Evolutionary conservation across 495 filamentous ascomycete species (phyloP).

Genomic region (Xylaria cubensis): DNA sequence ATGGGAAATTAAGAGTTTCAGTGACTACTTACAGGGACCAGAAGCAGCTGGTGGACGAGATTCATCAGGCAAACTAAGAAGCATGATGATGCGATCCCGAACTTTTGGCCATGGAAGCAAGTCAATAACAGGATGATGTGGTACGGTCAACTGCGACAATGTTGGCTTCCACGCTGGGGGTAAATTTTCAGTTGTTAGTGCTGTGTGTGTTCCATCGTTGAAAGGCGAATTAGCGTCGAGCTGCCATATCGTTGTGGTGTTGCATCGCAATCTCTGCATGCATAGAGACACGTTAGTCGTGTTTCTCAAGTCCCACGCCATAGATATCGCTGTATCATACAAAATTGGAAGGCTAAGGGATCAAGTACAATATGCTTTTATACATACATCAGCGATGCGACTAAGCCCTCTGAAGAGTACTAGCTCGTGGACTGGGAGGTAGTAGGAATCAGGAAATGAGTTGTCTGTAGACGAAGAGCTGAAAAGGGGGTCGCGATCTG

Average conservation of each 20-base stretch:
- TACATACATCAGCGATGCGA: conserved; percentile 32
- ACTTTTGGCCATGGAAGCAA: conserved; percentile 56
- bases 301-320: background rate
- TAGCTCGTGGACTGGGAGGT: conserved; percentile 39
- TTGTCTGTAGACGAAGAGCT: conserved; percentile 10
- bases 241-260: conserved; percentile 27
- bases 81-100: conserved; percentile 50
- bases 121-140: conserved; percentile 59
- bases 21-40: conserved; percentile 34
- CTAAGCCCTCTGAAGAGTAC: conserved; percentile 34
- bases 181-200: conserved; percentile 27
- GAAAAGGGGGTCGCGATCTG: background rate
- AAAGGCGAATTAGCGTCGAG: conserved; percentile 31
- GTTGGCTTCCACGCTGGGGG: conserved; percentile 40
- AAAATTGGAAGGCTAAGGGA: background rate
- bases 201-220: conserved; percentile 27
- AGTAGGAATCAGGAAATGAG: conserved; percentile 40
- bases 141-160: conserved; percentile 36
- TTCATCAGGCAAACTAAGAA: conserved; percentile 47
- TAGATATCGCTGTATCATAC: background rate
- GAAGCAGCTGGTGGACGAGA: conserved; percentile 46
- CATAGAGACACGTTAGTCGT: background rate
- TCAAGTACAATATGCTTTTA: background rate
- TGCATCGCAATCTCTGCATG: conserved; percentile 32
- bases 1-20: background rate